Base-by-base conservation (phyloP, 495 filamentous ascomycete species). In the Tetracladium marchalianum region DNA sequence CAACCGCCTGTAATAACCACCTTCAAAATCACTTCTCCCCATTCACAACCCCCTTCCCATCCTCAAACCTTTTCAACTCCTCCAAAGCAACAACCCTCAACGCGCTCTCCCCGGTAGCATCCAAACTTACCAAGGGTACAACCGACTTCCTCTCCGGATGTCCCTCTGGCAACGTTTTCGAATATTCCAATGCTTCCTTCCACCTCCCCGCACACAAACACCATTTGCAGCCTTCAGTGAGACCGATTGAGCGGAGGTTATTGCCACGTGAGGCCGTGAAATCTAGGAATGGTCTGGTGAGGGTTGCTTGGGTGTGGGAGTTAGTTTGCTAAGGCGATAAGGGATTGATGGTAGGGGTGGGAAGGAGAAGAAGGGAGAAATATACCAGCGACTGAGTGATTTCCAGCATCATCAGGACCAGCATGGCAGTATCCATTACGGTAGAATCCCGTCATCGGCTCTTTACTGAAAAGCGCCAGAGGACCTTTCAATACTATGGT, bases 361-460 rank as follows among this genome's bases (percentile, higher is more conserved):
- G 38, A 3, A 2, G 13, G 27, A 31, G 17, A 33, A 19, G 8
- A 12, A 41, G 39, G 45, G 32, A n/a, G 12, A 35, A 37, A 16
- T 19, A 4, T 49, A 24, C 66, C 75, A 9, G 72, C 71, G 13
- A 74, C 63, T 17, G 68, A 66, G 41, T 75, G 72, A 42, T 72
- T 74, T n/a, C 67, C 66, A n/a, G 51, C 49, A 42, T 73, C 66
- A 6, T 47, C 46, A 16, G 48, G 52, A 8, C 72, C 68, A 22
- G 64, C 67, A 18, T 69, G 61, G 56, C 79, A 81, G 61, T 77
- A 82, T 2, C 78, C 79, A 45, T 75, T 74, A 18, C 79, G 70
- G 47, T 72, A 68, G 63, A 67, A 81, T 22, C 79, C 79, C 3
- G 76, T 80, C 56, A 74, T 60, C 1, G 79, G 79, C 31, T 66